Conservation (phyloP, 176 grass and related monocot species). For the Miscanthus lutarioriparius region DNA sequence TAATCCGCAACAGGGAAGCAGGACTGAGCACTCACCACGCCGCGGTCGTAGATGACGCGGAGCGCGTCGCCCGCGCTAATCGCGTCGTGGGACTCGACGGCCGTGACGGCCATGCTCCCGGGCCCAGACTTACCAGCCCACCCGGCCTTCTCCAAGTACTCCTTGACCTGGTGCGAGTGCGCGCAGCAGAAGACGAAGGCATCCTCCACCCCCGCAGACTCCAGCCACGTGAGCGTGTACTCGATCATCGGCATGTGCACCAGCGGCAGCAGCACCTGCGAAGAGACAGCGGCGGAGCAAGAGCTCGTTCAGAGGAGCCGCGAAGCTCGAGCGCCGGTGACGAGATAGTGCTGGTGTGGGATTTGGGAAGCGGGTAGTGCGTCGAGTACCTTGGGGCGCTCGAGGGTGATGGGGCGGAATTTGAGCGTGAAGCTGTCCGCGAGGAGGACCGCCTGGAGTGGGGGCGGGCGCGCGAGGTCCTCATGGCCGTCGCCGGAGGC, state of each 20-base stretch:
- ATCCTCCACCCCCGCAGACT: slow-evolving; percentile 79
- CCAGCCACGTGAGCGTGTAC: slow-evolving; percentile 90
- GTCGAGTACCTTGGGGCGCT: slow-evolving; percentile 92
- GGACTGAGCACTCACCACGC: slow-evolving; percentile 45
- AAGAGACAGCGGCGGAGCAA: neutral
- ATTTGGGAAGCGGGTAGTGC: slow-evolving; percentile 31
- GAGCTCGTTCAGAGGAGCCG: neutral
- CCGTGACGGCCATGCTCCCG: slow-evolving; percentile 49
- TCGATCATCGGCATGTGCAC: slow-evolving; percentile 92
- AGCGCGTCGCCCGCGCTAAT: slow-evolving; percentile 78
- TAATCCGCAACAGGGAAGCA: neutral
- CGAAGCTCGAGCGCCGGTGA: neutral
- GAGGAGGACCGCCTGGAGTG: slow-evolving; percentile 90
- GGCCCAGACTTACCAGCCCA: slow-evolving; percentile 49
- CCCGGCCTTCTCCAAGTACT: slow-evolving; percentile 60
- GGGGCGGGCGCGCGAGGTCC: slow-evolving; percentile 63
- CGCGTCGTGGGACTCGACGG: slow-evolving; percentile 72
- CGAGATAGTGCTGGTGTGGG: neutral
- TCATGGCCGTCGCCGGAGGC: slow-evolving; percentile 59
- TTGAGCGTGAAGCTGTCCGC: slow-evolving; percentile 86
- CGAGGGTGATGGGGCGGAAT: slow-evolving; percentile 90
- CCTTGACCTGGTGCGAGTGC: slow-evolving; percentile 83
- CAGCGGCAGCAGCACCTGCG: slow-evolving; percentile 82
- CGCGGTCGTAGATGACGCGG: slow-evolving; percentile 57
- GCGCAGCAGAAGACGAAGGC: slow-evolving; percentile 86